Conservation (phyloP, 2,329 filamentous ascomycete genomes). For the Immersiporthe knoxdaviesiana region DNA sequence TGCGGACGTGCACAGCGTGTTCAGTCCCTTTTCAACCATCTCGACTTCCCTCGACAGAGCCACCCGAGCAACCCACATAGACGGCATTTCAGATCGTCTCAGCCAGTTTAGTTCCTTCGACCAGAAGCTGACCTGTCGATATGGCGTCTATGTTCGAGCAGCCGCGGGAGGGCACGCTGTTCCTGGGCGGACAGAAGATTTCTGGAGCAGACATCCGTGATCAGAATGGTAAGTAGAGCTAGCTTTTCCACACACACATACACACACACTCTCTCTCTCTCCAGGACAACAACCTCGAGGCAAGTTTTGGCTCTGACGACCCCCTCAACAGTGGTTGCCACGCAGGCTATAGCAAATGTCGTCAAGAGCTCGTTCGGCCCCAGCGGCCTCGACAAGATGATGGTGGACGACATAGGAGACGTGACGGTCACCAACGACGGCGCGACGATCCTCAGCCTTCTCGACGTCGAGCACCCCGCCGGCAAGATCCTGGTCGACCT, state of each 20-base stretch:
- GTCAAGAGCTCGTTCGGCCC: conserved; percentile 99
- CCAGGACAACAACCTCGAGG: too few relatives aligned
- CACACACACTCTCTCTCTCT: too few relatives aligned
- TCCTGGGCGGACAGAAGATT: conserved; percentile 97
- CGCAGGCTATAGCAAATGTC: conserved; percentile 96
- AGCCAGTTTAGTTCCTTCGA: neutral
- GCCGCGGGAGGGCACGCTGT: conserved; percentile 92
- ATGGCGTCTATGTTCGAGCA: conserved; percentile 98
- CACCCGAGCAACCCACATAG: neutral
- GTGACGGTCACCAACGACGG: conserved; percentile 99
- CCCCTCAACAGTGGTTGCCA: conserved; percentile 74
- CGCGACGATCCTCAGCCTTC: conserved; percentile 90
- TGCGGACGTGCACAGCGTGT: conserved; percentile 14
- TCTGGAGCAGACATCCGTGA: conserved; percentile 95
- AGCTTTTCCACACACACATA: conserved; percentile 13
- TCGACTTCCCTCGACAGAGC: neutral
- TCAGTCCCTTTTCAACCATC: conserved; percentile 1
- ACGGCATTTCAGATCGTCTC: neutral
- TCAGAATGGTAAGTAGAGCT: conserved; percentile 72
- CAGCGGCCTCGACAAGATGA: conserved; percentile 99
- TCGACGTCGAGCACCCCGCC: conserved; percentile 97
- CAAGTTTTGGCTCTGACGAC: conserved; percentile 32
- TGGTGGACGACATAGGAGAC: conserved; percentile 99
- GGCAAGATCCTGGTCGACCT: conserved; percentile 98
- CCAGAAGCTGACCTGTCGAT: conserved; percentile 24